Percentiles rank a stretch among this genome's conserved stretches.
Evolutionary conservation across 129 eudicot species (phyloP).

Genomic region (Daucus carota): DNA sequence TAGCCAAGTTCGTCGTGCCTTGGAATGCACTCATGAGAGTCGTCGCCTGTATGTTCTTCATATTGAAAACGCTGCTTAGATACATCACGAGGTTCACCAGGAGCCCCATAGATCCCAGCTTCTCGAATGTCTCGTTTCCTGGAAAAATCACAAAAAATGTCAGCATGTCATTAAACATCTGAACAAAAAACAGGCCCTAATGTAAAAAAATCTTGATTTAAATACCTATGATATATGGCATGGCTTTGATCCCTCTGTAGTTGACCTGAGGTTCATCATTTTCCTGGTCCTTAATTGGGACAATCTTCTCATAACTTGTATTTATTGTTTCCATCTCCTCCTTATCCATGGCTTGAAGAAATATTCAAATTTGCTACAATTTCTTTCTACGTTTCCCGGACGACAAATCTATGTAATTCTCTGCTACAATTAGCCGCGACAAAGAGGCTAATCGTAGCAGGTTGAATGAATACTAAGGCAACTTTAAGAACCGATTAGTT

Average conservation of each 20-base stretch:
- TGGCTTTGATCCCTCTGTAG: constrained; percentile 65
- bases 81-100: constrained; percentile 51
- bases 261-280: constrained; percentile 40
- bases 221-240: constrained; percentile 67
- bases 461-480: neutral
- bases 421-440: neutral
- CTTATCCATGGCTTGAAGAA: constrained; percentile 5
- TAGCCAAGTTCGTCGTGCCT: constrained; percentile 77
- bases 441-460: neutral
- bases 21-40: constrained; percentile 55
- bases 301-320: constrained; percentile 8
- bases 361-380: neutral
- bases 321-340: neutral
- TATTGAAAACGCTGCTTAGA: constrained; percentile 58
- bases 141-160: neutral
- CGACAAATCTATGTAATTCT: neutral
- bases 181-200: neutral
- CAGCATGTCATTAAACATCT: neutral
- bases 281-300: constrained; percentile 35
- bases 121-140: constrained; percentile 94
- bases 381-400: neutral
- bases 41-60: constrained; percentile 51
- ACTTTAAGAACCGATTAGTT: neutral
- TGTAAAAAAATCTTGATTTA: neutral
- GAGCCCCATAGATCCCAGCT: constrained; percentile 81